Base-by-base conservation (phyloP, 1,284 basidiomycete species). In the Cryptococcus sp. region DNA sequence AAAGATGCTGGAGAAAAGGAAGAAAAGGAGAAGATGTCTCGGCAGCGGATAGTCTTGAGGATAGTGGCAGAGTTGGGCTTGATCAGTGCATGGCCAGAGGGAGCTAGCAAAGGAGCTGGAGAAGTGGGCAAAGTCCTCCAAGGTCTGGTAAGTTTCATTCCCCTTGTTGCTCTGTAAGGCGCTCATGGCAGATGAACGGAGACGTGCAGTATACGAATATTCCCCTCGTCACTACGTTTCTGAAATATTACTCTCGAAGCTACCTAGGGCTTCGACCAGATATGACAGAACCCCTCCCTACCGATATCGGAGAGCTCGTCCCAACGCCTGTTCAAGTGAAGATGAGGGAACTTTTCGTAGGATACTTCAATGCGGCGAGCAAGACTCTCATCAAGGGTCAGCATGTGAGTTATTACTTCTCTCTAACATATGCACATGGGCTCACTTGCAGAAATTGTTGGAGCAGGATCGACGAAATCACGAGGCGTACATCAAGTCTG, bases 401-500 rank as follows among this genome's bases (percentile, higher is more conserved):
- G 65, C 84, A 87, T 62, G 91, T 93, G 59, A 59, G 79, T 72
- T 6, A 3, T 19, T n/a, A 32, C 50, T 31, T 47, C 35, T 37
- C 22, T 31, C 31, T 34, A 23, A 16, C 41, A 9, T 9, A 5
- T 18, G 11, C 2, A 4, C 2, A 9, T 1, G 16, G 11, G 12
- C 57, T 59, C 43, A 49, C 47, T 45, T 26, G 50, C 65, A 97
- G 87, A 84, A 86, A 51, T 77, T 99, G 36, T 89, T 97, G 81
- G 91, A 97, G 55, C 92, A 97, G 74, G 95, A 98, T 68, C 83
- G 85, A 57, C 81, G 86, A 44, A 98, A 98, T 60, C 93, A 97
- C 64, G 94, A 98, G 75, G 95, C 94, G 50, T 98, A 98, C 69
- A 97, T 98, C 63, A 87, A 90, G 33, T 97, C 91, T 1, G 94